Conservation (phyloP, 139 green algal genomes). For the Gonium pectorale region DNA sequence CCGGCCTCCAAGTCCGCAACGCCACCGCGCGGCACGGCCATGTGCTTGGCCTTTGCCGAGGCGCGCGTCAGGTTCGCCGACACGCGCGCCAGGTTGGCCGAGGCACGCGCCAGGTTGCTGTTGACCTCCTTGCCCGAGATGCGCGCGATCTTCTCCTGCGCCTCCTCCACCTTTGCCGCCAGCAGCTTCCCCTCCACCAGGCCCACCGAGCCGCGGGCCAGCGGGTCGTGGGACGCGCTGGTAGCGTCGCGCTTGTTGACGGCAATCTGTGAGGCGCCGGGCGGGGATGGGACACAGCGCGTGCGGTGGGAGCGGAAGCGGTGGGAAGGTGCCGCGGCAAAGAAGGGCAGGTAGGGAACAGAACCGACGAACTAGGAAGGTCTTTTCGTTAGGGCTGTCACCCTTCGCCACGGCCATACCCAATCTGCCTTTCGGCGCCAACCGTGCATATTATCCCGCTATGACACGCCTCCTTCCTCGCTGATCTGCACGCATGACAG, state of each 20-base stretch:
- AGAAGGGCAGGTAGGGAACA: no score
- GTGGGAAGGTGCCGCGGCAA: no score
- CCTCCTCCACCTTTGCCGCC: slow-evolving; percentile 63
- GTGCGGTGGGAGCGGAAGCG: no score
- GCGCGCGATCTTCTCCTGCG: background rate
- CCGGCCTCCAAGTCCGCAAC: slow-evolving; percentile 17
- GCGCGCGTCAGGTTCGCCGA: slow-evolving; percentile 20
- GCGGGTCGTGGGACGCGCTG: slow-evolving; percentile 44
- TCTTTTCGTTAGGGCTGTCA: no score
- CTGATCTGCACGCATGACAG: no score
- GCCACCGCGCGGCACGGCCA: background rate
- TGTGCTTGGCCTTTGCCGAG: slow-evolving; percentile 22
- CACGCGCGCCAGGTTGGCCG: slow-evolving; percentile 9
- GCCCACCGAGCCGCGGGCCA: slow-evolving; percentile 53
- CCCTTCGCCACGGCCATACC: no score
- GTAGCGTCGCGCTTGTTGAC: slow-evolving; percentile 72
- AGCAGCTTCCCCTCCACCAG: slow-evolving; percentile 77
- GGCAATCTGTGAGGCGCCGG: slow-evolving; percentile 17
- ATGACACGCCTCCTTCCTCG: no score
- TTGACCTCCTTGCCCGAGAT: slow-evolving; percentile 3
- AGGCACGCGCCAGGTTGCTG: slow-evolving; percentile 8
- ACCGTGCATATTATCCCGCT: no score
- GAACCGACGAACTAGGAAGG: no score
- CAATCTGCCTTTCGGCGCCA: no score
- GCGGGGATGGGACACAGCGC: no score